Evolutionary conservation across 805 yeast species (phyloP).

Genomic region (Ogataea ganodermae): DNA sequence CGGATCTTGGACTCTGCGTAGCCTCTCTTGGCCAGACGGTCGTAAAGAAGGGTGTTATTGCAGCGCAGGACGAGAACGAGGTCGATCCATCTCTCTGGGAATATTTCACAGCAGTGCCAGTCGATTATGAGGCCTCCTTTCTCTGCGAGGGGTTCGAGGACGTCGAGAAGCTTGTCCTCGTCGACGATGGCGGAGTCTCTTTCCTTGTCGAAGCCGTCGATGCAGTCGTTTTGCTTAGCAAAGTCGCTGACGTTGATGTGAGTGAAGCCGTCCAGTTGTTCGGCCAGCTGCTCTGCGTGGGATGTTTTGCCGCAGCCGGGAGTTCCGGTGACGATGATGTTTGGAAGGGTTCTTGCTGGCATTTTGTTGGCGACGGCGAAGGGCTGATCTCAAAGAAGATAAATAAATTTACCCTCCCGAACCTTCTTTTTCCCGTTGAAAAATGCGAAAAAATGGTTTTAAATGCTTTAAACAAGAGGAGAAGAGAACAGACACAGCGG

Average conservation of each 20-base stretch:
- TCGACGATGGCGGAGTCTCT: constrained; percentile 88
- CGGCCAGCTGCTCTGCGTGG: constrained; percentile 57
- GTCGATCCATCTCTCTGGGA: constrained; percentile 91
- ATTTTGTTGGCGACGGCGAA: constrained; percentile 14
- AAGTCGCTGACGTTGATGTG: constrained; percentile 74
- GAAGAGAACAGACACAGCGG: neutral
- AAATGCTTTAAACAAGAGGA: neutral
- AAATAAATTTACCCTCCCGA: constrained; percentile 7
- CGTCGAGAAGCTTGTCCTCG: constrained; percentile 85
- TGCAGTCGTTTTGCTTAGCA: constrained; percentile 75
- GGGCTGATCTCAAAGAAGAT: neutral
- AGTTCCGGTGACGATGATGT: constrained; percentile 90
- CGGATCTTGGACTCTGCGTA: constrained; percentile 81
- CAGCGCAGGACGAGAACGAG: constrained; percentile 86
- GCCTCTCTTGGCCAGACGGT: constrained; percentile 72
- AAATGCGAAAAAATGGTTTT: constrained; percentile 1
- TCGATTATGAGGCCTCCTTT: constrained; percentile 90
- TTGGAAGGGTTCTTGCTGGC: constrained; percentile 50
- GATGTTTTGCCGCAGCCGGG: constrained; percentile 90
- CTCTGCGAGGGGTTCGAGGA: constrained; percentile 72
- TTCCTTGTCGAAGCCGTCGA: constrained; percentile 82
- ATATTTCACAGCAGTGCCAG: constrained; percentile 97
- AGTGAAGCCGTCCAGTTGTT: constrained; percentile 49
- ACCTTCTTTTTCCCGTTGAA: neutral
- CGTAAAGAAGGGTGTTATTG: constrained; percentile 69